phyloP scores from a whole-genome alignment of 257 asterid genomes.

The Pogostemon cablin region DNA sequence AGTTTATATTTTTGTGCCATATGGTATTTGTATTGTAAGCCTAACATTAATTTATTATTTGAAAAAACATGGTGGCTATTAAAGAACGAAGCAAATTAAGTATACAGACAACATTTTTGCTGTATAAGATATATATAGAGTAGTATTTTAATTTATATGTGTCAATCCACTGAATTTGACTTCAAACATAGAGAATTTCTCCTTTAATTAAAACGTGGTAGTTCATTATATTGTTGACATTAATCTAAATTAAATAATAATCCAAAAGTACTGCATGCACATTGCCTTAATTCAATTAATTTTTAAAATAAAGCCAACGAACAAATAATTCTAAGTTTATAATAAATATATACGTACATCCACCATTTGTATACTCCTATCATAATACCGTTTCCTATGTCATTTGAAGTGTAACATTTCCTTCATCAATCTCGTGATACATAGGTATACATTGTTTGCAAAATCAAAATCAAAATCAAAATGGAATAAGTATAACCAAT shows the following conservation, averaged over 20 bases:
- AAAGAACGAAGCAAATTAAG: neutral
- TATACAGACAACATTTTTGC: constrained; percentile 6
- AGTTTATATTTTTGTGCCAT: neutral
- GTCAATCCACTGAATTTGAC: constrained; percentile 41
- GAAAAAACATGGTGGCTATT: neutral
- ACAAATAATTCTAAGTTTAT: neutral
- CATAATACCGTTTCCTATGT: no score
- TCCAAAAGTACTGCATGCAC: neutral
- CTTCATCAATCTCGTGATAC: no score
- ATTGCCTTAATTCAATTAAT: constrained; percentile 4
- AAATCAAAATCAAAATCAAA: no score
- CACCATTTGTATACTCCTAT: no score
- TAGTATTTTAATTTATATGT: neutral
- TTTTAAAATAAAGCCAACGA: neutral
- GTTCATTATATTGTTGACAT: neutral
- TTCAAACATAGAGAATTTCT: neutral
- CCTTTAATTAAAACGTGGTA: neutral
- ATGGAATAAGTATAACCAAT: no score
- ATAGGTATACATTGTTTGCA: no score
- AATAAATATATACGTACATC: no score
- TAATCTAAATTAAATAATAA: neutral
- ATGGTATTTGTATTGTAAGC: neutral
- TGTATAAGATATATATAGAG: no score
- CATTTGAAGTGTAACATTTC: no score
- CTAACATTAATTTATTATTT: no score